Evolutionary conservation across 768 basidiomycete species (phyloP).

Genomic region (Termitomyces sp.): DNA sequence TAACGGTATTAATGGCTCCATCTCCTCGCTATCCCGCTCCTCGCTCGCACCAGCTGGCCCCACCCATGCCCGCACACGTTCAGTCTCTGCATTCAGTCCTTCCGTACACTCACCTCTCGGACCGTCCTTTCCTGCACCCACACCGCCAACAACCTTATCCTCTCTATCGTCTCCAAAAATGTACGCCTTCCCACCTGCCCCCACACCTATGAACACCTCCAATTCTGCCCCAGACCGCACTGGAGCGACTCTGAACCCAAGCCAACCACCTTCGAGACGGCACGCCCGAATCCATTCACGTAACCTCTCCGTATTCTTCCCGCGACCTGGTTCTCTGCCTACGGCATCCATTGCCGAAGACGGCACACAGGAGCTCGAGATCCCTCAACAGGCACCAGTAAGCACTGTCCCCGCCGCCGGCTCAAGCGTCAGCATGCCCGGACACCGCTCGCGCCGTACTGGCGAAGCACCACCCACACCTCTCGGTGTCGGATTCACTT

Average conservation of each 20-base stretch:
- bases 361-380: slow-evolving; percentile 47
- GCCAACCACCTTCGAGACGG: slow-evolving; percentile 16
- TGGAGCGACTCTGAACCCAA: slow-evolving; percentile 2
- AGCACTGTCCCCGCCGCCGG: slow-evolving; percentile 41
- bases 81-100: slow-evolving; percentile 48
- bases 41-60: slow-evolving; percentile 23
- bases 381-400: slow-evolving; percentile 44
- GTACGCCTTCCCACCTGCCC: slow-evolving; percentile 12
- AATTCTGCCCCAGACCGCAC: slow-evolving; percentile 22
- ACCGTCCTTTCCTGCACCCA: slow-evolving; percentile 19
- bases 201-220: slow-evolving; percentile 11
- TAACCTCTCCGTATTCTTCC: slow-evolving; percentile 90
- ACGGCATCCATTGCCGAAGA: slow-evolving; percentile 65
- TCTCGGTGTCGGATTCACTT: slow-evolving; percentile 56
- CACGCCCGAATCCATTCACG: slow-evolving; percentile 83
- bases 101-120: slow-evolving; percentile 48
- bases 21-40: slow-evolving; percentile 26
- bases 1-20: slow-evolving; percentile 17
- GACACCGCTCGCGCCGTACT: slow-evolving; percentile 21
- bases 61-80: slow-evolving; percentile 32
- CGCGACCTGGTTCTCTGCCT: slow-evolving; percentile 64
- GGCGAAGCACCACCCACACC: slow-evolving; percentile 27
- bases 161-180: slow-evolving; percentile 17
- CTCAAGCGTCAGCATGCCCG: slow-evolving; percentile 35
- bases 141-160: slow-evolving; percentile 15